Percentiles rank a stretch among this genome's conserved stretches.
phyloP scores from a whole-genome alignment of 1,284 basidiomycete species.

The Porodaedalea pini region DNA sequence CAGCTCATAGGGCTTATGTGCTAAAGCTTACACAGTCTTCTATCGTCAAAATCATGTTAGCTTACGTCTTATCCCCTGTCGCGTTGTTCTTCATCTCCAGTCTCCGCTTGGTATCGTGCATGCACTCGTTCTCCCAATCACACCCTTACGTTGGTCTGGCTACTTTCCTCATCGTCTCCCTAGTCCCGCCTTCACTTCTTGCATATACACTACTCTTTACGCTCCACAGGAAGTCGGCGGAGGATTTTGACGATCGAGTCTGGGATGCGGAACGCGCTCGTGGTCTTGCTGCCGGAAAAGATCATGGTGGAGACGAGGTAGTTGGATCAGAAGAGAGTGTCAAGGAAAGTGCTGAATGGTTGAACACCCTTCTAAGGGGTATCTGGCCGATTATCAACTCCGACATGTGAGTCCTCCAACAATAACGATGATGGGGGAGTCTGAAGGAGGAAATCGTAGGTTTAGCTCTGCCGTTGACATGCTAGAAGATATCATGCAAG shows the following conservation, averaged over 20 bases:
- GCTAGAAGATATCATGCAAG: conserved; percentile 42
- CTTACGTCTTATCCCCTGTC: conserved; percentile 25
- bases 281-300: conserved; percentile 33
- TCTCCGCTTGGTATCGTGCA: conserved; percentile 28
- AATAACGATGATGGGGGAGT: neutral
- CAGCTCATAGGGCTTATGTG: conserved; percentile 28
- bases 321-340: conserved; percentile 32
- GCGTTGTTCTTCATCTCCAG: neutral
- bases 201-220: conserved; percentile 33
- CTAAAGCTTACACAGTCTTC: conserved; percentile 25
- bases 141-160: conserved; percentile 4
- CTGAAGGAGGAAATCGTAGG: conserved; percentile 18
- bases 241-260: conserved; percentile 34
- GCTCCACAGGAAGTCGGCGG: conserved; percentile 27
- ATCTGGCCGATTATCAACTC: conserved; percentile 40
- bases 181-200: conserved; percentile 29
- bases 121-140: conserved; percentile 27
- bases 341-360: conserved; percentile 40
- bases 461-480: conserved; percentile 36
- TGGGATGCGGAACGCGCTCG: conserved; percentile 38
- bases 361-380: conserved; percentile 34
- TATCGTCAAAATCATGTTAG: conserved; percentile 26
- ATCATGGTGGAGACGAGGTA: conserved; percentile 32
- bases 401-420: conserved; percentile 27
- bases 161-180: conserved; percentile 20